phyloP scores from a whole-genome alignment of 1,139 yeast species.

The Magnusiomyces suaveolens region DNA sequence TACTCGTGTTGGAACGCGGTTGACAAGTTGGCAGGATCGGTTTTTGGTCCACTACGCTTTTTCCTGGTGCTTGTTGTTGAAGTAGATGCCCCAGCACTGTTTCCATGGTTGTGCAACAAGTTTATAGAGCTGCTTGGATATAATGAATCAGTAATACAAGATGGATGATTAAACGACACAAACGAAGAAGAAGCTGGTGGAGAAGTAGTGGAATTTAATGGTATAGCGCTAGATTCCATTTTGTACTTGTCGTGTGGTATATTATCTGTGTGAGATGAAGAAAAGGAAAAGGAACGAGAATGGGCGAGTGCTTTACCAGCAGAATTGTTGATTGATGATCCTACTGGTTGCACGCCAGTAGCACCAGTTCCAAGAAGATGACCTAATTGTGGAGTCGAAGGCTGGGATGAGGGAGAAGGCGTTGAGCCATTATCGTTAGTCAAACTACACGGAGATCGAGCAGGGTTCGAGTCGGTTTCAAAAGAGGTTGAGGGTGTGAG shows the following conservation, averaged over 20 bases:
- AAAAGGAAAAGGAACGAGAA: conserved; percentile 13
- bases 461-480: background rate
- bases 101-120: conserved; percentile 5
- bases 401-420: background rate
- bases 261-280: no score
- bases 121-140: conserved; percentile 13
- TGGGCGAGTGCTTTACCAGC: conserved; percentile 11
- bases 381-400: conserved; percentile 1
- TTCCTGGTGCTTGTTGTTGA: no score
- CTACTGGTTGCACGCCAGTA: no score
- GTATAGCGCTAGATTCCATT: no score
- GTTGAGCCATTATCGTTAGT: conserved; percentile 8
- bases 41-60: conserved; percentile 10
- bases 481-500: background rate
- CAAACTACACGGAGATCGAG: conserved; percentile 9
- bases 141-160: conserved; percentile 19
- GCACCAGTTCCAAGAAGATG: no score
- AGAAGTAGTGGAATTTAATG: background rate
- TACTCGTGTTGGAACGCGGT: conserved; percentile 3
- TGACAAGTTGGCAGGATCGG: conserved; percentile 7
- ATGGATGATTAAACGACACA: background rate
- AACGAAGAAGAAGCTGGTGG: background rate
- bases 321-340: no score
- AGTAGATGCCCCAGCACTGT: background rate
- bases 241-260: background rate